A percentile compares a stretch with the other conserved stretches of the same genome.
These are phyloP conservation scores for Phytopythium delawarense DNA, from an alignment of 352 stramenopile genomes.

Conservation along the genomic window DNA sequence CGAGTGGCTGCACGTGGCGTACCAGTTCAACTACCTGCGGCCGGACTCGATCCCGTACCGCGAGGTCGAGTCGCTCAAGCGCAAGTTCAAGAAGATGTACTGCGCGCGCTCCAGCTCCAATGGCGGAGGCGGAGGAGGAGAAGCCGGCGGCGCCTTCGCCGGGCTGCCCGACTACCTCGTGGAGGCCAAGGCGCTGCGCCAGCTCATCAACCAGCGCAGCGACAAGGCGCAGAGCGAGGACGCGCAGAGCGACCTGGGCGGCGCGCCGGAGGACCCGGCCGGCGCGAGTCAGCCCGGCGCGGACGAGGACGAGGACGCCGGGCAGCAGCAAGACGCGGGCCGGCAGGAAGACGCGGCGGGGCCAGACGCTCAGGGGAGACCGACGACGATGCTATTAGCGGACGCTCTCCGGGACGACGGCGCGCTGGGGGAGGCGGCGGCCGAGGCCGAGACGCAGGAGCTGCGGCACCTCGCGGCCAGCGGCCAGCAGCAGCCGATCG, in stretches of 20 bases:
- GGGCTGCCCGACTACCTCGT: slow-evolving; percentile 39
- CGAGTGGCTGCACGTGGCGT: slow-evolving; percentile 62
- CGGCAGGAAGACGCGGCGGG: too few species aligned
- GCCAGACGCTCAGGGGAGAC: neutral
- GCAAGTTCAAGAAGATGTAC: slow-evolving; percentile 77
- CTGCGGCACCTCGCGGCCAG: neutral
- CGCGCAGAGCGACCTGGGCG: slow-evolving; percentile 9
- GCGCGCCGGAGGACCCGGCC: neutral
- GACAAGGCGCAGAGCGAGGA: slow-evolving; percentile 24
- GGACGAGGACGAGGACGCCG: neutral
- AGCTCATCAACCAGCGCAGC: slow-evolving; percentile 39
- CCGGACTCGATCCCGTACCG: slow-evolving; percentile 58
- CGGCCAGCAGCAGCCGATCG: neutral
- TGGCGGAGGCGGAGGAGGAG: neutral
- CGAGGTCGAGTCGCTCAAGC: slow-evolving; percentile 59
- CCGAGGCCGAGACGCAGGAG: neutral
- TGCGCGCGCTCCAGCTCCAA: slow-evolving; percentile 16
- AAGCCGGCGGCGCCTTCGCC: slow-evolving; percentile 6
- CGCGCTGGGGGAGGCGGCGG: neutral
- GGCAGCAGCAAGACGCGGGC: neutral
- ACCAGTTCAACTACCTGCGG: slow-evolving; percentile 63
- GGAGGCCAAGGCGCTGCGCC: slow-evolving; percentile 49
- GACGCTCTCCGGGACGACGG: neutral
- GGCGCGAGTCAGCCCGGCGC: neutral
- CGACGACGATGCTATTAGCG: slow-evolving; percentile 5